A percentile compares a stretch with the other conserved stretches of the same genome.
phyloP scores from a whole-genome alignment of 176 grass and related monocot genomes.

The Phoenix dactylifera region DNA sequence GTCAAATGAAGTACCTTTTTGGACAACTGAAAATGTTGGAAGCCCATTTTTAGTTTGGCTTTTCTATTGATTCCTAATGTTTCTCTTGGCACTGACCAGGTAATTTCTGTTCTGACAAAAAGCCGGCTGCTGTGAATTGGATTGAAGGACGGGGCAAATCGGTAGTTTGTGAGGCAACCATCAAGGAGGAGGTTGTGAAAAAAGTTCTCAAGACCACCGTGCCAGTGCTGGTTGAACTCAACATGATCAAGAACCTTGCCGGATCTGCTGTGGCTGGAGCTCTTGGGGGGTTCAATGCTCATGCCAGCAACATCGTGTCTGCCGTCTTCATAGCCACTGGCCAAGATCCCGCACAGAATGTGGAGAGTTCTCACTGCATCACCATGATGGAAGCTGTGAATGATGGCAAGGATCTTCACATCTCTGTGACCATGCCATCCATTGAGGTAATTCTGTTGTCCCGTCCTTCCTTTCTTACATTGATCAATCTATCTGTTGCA shows the following conservation, averaged over 20 bases:
- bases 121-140: constrained; percentile 90
- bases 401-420: constrained; percentile 78
- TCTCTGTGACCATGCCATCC: constrained; percentile 96
- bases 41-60: too few relatives aligned
- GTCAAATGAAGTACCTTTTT: too few relatives aligned
- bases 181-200: constrained; percentile 82
- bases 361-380: constrained; percentile 96
- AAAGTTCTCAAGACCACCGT: constrained; percentile 95
- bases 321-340: constrained; percentile 96
- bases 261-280: constrained; percentile 85
- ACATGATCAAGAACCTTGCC: constrained; percentile 91
- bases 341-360: constrained; percentile 90
- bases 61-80: background rate
- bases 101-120: constrained; percentile 95
- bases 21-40: too few relatives aligned
- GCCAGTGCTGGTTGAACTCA: constrained; percentile 70
- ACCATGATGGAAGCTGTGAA: constrained; percentile 91
- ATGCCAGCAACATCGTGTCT: constrained; percentile 84
- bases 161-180: constrained; percentile 83
- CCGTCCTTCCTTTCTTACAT: too few relatives aligned
- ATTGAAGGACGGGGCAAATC: constrained; percentile 93
- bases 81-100: constrained; percentile 31
- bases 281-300: constrained; percentile 91
- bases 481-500: too few relatives aligned
- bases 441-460: constrained; percentile 59